Conservation (phyloP, 179 eudicot species). For the Camellia oleifera region DNA sequence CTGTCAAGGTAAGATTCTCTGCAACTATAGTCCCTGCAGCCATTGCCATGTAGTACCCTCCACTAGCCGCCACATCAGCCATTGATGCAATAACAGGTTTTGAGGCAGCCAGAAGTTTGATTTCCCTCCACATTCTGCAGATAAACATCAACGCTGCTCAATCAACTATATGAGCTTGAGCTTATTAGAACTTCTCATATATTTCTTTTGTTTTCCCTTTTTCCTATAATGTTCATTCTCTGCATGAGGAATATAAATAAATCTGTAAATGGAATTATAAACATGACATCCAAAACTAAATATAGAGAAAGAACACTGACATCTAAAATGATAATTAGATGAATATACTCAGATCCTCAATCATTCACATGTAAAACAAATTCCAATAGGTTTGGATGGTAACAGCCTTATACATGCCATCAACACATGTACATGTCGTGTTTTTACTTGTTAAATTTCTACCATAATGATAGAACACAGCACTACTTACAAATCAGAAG, state of each 20-base stretch:
- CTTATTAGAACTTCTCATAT: neutral
- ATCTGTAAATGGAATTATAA: too few species aligned
- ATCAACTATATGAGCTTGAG: neutral
- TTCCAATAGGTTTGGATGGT: neutral
- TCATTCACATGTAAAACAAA: neutral
- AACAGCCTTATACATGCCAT: neutral
- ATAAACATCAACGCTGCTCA: conserved; percentile 7
- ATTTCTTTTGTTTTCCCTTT: neutral
- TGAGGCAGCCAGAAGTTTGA: conserved; percentile 69
- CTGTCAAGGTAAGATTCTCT: conserved; percentile 88
- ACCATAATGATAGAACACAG: neutral
- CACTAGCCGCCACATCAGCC: conserved; percentile 97
- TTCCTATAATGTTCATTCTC: neutral
- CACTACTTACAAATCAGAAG: conserved; percentile 91
- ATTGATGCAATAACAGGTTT: conserved; percentile 94
- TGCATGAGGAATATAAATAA: neutral
- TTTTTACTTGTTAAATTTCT: neutral
- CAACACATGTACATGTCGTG: neutral
- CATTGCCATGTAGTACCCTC: conserved; percentile 99
- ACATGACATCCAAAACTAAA: too few species aligned
- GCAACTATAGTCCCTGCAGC: conserved; percentile 79
- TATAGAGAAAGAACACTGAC: too few species aligned
- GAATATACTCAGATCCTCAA: neutral
- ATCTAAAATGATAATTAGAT: too few species aligned
- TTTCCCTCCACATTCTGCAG: conserved; percentile 92